phyloP scores from a whole-genome alignment of 2,329 filamentous ascomycete species.

The Fusarium cyanostomum region DNA sequence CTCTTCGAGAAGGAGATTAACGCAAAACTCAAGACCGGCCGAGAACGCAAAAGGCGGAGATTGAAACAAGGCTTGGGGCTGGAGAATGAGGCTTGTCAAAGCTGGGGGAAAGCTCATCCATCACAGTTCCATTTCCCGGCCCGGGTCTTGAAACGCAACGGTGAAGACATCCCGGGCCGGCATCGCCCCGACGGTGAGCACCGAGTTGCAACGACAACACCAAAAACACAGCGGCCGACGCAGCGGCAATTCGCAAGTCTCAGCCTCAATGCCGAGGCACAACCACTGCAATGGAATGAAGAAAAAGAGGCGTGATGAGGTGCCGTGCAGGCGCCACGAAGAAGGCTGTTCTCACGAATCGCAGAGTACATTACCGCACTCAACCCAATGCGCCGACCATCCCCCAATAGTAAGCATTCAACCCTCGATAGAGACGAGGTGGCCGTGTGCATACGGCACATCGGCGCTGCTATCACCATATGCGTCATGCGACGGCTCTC shows the following conservation, averaged over 20 bases:
- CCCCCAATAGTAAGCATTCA: conserved; percentile 23
- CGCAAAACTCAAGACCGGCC: conserved; percentile 7
- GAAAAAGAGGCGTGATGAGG: conserved; percentile 15
- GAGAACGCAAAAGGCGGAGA: conserved; percentile 5
- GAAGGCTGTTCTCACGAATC: conserved; percentile 1
- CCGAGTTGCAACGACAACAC: conserved; percentile 9
- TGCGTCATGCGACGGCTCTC: conserved; percentile 29
- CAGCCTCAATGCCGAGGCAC: neutral
- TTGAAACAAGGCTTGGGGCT: conserved; percentile 7
- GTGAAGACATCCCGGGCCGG: conserved; percentile 17
- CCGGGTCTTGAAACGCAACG: conserved; percentile 15
- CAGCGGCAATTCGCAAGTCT: neutral
- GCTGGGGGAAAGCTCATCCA: conserved; percentile 12
- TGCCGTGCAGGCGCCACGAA: conserved; percentile 19
- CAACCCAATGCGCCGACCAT: conserved; percentile 6
- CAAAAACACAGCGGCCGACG: conserved; percentile 15
- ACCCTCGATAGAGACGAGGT: conserved; percentile 47
- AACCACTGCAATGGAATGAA: neutral
- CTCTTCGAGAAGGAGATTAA: conserved; percentile 18
- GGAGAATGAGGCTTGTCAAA: conserved; percentile 10
- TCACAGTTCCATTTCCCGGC: conserved; percentile 24
- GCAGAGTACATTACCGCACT: conserved; percentile 1
- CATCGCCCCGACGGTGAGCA: conserved; percentile 10
- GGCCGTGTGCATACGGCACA: conserved; percentile 40
- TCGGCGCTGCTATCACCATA: conserved; percentile 40